These are phyloP conservation scores for Aspergillaceae sp. DNA, from an alignment of 2,329 filamentous ascomycete species.

Conservation along the genomic window DNA sequence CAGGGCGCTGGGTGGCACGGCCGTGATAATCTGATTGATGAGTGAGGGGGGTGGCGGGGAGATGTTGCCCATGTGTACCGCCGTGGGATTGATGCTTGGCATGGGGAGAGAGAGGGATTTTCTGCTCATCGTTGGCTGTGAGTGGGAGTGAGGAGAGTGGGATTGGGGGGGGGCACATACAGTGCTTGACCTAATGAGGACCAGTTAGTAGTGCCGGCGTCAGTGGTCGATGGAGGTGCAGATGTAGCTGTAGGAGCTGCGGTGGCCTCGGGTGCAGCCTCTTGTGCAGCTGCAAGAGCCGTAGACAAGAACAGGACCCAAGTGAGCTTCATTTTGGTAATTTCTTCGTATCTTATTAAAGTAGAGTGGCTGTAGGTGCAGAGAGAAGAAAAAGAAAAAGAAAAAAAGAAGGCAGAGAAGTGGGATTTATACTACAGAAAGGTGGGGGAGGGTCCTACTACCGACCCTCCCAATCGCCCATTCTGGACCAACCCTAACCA, in stretches of 20 bases:
- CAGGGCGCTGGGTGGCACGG: constrained; percentile 22
- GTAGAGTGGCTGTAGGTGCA: too few species aligned
- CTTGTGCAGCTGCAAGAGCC: background rate
- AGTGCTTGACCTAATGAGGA: too few species aligned
- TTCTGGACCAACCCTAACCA: too few species aligned
- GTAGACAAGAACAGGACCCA: background rate
- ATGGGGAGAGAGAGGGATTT: constrained; percentile 1
- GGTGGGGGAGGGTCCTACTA: too few species aligned
- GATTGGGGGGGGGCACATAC: too few species aligned
- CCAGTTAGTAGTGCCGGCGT: too few species aligned
- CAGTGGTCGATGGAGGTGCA: too few species aligned
- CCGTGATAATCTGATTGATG: constrained; percentile 22
- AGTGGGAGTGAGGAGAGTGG: background rate
- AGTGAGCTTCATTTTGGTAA: background rate
- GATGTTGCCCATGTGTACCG: constrained; percentile 23
- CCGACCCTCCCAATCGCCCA: too few species aligned
- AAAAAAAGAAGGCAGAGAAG: too few species aligned
- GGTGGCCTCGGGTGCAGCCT: background rate
- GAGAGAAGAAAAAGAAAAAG: too few species aligned
- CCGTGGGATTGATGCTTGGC: constrained; percentile 10
- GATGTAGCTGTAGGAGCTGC: background rate
- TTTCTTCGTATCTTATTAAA: too few species aligned
- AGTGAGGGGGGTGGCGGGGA: constrained; percentile 22
- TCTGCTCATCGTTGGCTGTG: background rate
- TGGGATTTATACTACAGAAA: too few species aligned